Evolutionary conservation across 2,329 filamentous ascomycete species (phyloP).

Genomic region (Apiospora kogelbergensis): DNA sequence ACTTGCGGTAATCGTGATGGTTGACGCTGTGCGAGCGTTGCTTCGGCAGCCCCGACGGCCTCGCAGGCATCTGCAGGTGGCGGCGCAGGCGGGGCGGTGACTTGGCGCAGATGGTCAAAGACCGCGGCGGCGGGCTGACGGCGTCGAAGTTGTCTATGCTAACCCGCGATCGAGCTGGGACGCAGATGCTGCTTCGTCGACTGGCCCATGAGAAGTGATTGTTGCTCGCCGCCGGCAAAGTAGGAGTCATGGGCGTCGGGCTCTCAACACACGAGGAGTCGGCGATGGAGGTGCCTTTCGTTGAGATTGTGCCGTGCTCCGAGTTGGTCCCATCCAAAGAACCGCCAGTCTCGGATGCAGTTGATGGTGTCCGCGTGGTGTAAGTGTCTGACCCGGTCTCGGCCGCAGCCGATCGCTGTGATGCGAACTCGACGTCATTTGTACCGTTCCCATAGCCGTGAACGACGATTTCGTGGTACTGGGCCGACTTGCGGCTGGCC

Average conservation of each 20-base stretch:
- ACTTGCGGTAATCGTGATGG: conserved; percentile 5
- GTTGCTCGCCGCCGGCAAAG: background rate
- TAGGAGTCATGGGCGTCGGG: background rate
- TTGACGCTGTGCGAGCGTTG: conserved; percentile 15
- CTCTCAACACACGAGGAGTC: background rate
- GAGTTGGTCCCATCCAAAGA: background rate
- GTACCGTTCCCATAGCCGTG: conserved; percentile 3
- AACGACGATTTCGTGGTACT: background rate
- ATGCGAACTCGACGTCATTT: background rate
- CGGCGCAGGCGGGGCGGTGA: background rate
- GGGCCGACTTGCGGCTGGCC: background rate
- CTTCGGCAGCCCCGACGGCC: conserved; percentile 10
- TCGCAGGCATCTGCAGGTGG: conserved; percentile 5
- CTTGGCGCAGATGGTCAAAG: background rate
- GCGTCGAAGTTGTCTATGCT: background rate
- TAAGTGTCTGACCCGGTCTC: background rate
- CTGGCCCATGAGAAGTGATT: conserved; percentile 1
- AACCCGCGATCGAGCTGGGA: background rate
- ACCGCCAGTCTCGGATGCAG: background rate
- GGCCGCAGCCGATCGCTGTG: background rate
- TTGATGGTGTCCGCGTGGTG: background rate
- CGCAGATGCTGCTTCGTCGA: conserved; percentile 8
- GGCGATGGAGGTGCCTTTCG: background rate
- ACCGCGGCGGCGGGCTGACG: background rate
- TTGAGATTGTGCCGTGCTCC: background rate